Conservation (phyloP, 164 flowering plant species). For the Protea cynaroides region DNA sequence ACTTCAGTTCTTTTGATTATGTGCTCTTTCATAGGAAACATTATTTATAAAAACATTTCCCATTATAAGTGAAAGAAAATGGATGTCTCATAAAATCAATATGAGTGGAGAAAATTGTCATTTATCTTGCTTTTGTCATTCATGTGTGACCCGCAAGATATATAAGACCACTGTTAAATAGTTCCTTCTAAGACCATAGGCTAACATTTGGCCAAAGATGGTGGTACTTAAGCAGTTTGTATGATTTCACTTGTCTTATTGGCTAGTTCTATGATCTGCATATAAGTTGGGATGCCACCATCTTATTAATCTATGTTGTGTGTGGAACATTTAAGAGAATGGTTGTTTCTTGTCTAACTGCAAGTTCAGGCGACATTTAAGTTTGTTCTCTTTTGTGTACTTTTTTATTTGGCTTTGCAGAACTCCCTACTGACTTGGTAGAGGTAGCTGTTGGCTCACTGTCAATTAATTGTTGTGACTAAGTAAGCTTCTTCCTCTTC, state of each 20-base stretch:
- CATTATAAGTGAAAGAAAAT: not conserved
- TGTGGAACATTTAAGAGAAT: too few species aligned
- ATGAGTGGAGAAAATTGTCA: not conserved
- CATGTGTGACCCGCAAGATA: not conserved
- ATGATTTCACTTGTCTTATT: too few species aligned
- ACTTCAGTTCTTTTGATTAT: too few species aligned
- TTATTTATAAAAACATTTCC: too few species aligned
- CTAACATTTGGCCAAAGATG: not conserved
- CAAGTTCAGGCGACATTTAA: not conserved
- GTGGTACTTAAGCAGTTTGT: too few species aligned
- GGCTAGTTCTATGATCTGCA: not conserved
- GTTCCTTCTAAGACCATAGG: not conserved
- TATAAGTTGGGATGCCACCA: not conserved
- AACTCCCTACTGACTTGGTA: slow-evolving; percentile 59
- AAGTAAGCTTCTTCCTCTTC: slow-evolving; percentile 50
- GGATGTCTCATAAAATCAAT: too few species aligned
- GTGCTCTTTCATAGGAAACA: too few species aligned
- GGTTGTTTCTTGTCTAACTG: not conserved
- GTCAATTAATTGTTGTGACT: slow-evolving; percentile 89
- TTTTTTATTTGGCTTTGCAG: slow-evolving; percentile 53
- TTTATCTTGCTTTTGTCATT: not conserved
- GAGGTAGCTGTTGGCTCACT: slow-evolving; percentile 91
- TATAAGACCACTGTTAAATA: not conserved
- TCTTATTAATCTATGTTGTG: too few species aligned
- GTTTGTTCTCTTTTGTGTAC: not conserved